These are phyloP conservation scores for Pyrenophora tritici-repentis DNA, from an alignment of 2,329 filamentous ascomycete genomes.

Conservation along the genomic window DNA sequence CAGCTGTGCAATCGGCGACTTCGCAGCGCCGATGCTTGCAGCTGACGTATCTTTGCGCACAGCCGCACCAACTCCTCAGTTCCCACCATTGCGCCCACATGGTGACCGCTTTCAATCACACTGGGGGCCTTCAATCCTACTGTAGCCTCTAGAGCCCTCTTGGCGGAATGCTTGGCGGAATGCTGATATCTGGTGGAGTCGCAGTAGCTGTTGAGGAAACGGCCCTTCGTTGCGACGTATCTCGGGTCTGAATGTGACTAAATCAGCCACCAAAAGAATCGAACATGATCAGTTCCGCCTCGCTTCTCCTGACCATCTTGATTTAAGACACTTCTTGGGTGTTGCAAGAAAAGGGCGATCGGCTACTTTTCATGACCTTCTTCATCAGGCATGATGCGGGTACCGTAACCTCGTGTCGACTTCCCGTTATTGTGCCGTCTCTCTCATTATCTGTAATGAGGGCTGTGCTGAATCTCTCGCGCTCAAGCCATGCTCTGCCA, in stretches of 20 bases:
- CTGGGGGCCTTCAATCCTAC: background rate
- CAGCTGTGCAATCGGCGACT: background rate
- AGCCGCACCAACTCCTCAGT: slow-evolving; percentile 1
- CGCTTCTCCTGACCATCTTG: background rate
- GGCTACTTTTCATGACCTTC: no score
- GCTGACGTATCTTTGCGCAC: slow-evolving; percentile 2
- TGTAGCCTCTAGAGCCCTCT: background rate
- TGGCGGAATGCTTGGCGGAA: slow-evolving; percentile 4
- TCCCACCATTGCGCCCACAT: background rate
- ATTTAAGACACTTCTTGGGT: background rate
- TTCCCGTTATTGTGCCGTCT: slow-evolving; percentile 2
- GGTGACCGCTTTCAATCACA: no score
- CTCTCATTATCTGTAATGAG: background rate
- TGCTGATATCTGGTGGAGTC: slow-evolving; percentile 5
- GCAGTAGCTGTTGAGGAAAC: slow-evolving; percentile 3
- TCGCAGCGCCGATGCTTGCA: background rate
- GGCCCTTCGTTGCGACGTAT: slow-evolving; percentile 7
- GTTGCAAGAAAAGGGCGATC: background rate
- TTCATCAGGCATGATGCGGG: background rate
- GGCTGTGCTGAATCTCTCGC: slow-evolving; percentile 17
- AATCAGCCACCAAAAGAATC: slow-evolving; percentile 12
- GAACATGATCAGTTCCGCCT: background rate
- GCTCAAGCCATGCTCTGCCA: slow-evolving; percentile 17
- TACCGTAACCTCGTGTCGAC: background rate
- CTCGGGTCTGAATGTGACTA: slow-evolving; percentile 9